These are phyloP conservation scores for Hypoxylon perforatum DNA, from an alignment of 495 filamentous ascomycete species.

Conservation along the genomic window DNA sequence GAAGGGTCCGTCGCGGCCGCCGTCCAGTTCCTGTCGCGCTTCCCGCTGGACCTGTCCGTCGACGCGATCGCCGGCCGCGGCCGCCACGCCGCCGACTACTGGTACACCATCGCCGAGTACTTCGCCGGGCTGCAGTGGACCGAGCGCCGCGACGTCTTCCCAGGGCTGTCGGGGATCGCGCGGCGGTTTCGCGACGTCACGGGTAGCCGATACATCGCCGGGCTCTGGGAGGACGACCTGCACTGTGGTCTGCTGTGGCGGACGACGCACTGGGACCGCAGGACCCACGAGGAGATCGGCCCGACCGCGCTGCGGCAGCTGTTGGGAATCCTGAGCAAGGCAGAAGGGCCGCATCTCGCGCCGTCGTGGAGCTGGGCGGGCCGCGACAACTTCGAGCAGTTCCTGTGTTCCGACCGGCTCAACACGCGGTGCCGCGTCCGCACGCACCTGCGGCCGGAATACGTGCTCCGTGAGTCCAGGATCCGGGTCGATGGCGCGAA, in stretches of 20 bases:
- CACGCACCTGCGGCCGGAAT: not conserved
- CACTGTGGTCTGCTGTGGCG: constrained; percentile 1
- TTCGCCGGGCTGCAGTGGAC: constrained; percentile 2
- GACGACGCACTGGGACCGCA: not conserved
- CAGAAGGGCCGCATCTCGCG: not conserved
- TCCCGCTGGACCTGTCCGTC: constrained; percentile 1
- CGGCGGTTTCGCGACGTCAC: not conserved
- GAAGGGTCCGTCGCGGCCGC: not conserved
- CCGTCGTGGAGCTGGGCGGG: constrained; percentile 1
- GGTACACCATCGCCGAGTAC: not conserved
- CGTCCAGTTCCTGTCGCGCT: not conserved
- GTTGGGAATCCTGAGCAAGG: not conserved
- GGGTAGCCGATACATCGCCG: not conserved
- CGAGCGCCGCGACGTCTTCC: not conserved
- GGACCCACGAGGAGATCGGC: not conserved
- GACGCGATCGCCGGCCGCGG: not conserved
- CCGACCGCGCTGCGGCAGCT: not conserved
- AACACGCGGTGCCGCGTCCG: constrained; percentile 1
- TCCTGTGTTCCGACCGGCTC: constrained; percentile 3
- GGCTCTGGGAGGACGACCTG: not conserved
- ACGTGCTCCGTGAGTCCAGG: not conserved
- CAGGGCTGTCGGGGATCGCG: not conserved
- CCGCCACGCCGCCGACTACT: not conserved
- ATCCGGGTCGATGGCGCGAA: not conserved
- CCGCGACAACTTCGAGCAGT: not conserved